Evolutionary conservation across 345 rosid species (phyloP).

Genomic region (Eucalyptus cladocalyx): DNA sequence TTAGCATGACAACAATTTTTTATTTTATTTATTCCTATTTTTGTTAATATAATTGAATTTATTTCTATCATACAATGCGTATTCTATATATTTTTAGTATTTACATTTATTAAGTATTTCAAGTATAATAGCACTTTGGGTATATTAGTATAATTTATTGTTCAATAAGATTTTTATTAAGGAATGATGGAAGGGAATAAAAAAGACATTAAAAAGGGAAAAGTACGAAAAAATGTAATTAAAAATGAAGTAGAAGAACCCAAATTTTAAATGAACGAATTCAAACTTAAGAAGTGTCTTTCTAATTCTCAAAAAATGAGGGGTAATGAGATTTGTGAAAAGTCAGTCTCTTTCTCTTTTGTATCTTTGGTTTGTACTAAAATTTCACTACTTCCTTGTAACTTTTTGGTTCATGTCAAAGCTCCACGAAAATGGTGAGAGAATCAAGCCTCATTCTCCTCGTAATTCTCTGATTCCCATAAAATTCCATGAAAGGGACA

Average conservation of each 20-base stretch:
- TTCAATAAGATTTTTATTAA: too few species aligned
- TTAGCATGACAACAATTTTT: too few species aligned
- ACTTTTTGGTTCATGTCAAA: not conserved
- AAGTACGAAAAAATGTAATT: too few species aligned
- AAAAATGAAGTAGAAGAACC: not conserved
- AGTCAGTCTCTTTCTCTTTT: not conserved
- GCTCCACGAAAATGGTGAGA: rapidly evolving
- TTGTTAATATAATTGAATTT: too few species aligned
- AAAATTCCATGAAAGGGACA: not conserved
- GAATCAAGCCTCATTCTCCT: not conserved
- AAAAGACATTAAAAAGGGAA: too few species aligned
- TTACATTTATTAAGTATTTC: too few species aligned
- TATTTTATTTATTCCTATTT: too few species aligned
- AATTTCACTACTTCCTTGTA: not conserved
- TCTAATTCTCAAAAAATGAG: not conserved
- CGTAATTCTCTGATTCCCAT: too few species aligned
- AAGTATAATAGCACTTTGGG: not conserved
- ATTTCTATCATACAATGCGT: not conserved
- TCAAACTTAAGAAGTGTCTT: not conserved
- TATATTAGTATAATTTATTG: too few species aligned
- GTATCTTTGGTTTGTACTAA: not conserved
- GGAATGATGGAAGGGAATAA: not conserved
- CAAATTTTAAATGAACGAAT: not conserved
- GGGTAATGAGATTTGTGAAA: not conserved
- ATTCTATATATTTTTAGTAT: too few species aligned